These are phyloP conservation scores for Neltuma alba DNA, from an alignment of 306 rosid species.

Conservation along the genomic window DNA sequence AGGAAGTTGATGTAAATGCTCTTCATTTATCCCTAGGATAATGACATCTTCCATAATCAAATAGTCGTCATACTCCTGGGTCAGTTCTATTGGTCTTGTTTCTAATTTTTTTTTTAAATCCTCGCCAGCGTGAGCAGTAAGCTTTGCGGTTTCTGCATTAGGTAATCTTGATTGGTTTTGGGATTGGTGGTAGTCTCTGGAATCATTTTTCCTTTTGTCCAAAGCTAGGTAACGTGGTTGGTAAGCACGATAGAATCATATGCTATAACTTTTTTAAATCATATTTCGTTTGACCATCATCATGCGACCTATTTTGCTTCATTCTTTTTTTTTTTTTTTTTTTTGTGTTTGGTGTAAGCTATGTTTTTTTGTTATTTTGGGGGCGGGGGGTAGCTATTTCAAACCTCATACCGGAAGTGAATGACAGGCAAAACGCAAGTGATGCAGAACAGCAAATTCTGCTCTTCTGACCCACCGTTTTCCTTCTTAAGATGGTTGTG, in stretches of 20 bases:
- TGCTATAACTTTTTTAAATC: too few species aligned
- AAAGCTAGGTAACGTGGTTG: not conserved
- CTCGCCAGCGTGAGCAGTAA: too few species aligned
- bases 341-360: too few species aligned
- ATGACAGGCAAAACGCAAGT: not conserved
- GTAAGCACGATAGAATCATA: not conserved
- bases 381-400: not conserved
- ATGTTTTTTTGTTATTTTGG: too few species aligned
- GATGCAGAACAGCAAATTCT: not conserved
- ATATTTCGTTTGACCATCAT: too few species aligned
- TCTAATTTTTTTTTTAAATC: not conserved
- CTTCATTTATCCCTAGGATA: slow-evolving; percentile 34
- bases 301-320: not conserved
- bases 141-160: too few species aligned
- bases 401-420: not conserved
- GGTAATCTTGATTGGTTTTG: too few species aligned
- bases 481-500: too few species aligned
- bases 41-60: slow-evolving; percentile 33
- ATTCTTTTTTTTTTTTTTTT: too few species aligned
- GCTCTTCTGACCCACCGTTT: not conserved
- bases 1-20: slow-evolving; percentile 56
- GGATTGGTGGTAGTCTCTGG: too few species aligned
- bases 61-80: not conserved
- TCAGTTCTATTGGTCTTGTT: not conserved
- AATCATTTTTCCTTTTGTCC: too few species aligned